Evolutionary conservation across 2,329 filamentous ascomycete species (phyloP), one percentile per base, ranked within the genome.

Genomic region (Penicillium sclerotiorum): DNA sequence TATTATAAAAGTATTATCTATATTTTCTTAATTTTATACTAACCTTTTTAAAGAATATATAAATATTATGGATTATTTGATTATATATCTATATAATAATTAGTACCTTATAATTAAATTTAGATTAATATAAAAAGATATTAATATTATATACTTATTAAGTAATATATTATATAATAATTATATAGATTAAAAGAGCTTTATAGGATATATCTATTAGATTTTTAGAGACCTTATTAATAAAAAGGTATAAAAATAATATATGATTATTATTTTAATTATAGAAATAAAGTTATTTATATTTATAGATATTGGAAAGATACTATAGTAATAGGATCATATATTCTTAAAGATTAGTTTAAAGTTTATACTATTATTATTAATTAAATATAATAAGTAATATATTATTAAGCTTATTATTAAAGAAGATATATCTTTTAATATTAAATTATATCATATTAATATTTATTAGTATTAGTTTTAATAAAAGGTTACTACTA

Each of bases 391-490:
- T 28, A 50, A 58, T 30, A 58, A 58, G 17, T 17, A 23, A 11
- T 47, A 52, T 25, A 53, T 50, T 9, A 17, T 58, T 21, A n/a
- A 27, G 18, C 42, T 53, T 3, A 13, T 56, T 2, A 47, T 39
- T 4, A 35, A 23, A 2, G 45, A 47, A 11, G 39, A 45, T 8
- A n/a, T n/a, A n/a, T 11, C 32, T 15, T 27, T 48, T 23, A 23
- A 20, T 1, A 52, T 39, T 6, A 47, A 52, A 36, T 40, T 52
- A 2, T 13, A 28, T 2, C 44, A 52, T 15, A 39, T 52, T 8
- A 52, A 66, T 50, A 64, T 66, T 35, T 50, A 65, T 38, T 25
- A 57, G 20, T 45, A 53, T 38, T 67, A 57, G 60, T 44, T 66
- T 1, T 13, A 56, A 4, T 54, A 67, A 45, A 56, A 62, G 17